Conservation (phyloP, 2,329 filamentous ascomycete genomes). For the Zymoseptoria passerinii region DNA sequence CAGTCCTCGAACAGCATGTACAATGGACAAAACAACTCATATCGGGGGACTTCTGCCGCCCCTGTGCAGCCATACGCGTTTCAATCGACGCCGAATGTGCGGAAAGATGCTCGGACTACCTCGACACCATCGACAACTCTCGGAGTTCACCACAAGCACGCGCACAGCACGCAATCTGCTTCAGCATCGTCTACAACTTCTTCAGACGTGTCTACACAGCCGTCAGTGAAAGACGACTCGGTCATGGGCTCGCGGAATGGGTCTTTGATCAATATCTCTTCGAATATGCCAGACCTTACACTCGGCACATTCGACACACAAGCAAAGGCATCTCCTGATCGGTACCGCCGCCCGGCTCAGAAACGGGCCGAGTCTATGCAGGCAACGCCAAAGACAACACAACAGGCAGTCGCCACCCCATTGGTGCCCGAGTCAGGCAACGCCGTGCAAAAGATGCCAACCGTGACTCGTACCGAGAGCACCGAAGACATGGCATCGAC, state of each 20-base stretch:
- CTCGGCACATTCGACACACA: slow-evolving; percentile 49
- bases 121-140: slow-evolving; percentile 41
- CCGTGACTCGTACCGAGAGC: slow-evolving; percentile 31
- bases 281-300: slow-evolving; percentile 46
- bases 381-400: slow-evolving; percentile 25
- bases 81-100: slow-evolving; percentile 45
- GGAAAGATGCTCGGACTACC: slow-evolving; percentile 47
- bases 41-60: slow-evolving; percentile 35
- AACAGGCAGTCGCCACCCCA: slow-evolving; percentile 17
- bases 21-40: slow-evolving; percentile 34
- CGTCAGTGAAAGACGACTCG: slow-evolving; percentile 30
- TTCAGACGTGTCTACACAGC: slow-evolving; percentile 34
- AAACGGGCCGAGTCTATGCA: slow-evolving; percentile 44
- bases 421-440: background rate
- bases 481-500: slow-evolving; percentile 63
- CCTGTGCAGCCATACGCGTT: slow-evolving; percentile 45
- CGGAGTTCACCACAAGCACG: slow-evolving; percentile 32
- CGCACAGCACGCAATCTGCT: slow-evolving; percentile 26
- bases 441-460: slow-evolving; percentile 4
- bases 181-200: slow-evolving; percentile 43
- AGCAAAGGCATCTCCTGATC: slow-evolving; percentile 65
- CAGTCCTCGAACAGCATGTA: slow-evolving; percentile 38
- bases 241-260: slow-evolving; percentile 26
- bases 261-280: slow-evolving; percentile 42
- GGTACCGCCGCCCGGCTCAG: slow-evolving; percentile 65